These are phyloP conservation scores for Eimeria necatrix DNA, from an alignment of 169 alveolate genomes.

Conservation along the genomic window DNA sequence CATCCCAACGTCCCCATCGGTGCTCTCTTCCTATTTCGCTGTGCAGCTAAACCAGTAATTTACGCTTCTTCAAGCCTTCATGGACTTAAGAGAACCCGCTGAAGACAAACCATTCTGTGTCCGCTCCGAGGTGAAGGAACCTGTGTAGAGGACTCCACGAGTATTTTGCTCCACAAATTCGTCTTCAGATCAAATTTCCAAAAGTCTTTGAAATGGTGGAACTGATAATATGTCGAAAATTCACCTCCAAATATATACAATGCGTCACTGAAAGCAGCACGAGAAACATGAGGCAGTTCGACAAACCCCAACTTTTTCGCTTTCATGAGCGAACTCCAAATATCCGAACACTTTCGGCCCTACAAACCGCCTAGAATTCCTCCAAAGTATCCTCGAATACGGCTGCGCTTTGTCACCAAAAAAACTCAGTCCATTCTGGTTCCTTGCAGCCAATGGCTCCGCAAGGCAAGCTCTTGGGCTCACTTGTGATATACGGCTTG, in stretches of 20 bases:
- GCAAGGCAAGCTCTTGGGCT: neutral
- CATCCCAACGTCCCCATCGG: neutral
- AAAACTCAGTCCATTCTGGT: neutral
- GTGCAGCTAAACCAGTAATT: no score
- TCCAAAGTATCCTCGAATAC: neutral
- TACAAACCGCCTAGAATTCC: no score
- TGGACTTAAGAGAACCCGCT: no score
- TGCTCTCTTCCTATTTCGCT: no score
- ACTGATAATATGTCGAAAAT: constrained; percentile 91
- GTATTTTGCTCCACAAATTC: constrained; percentile 87
- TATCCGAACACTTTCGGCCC: no score
- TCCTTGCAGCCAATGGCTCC: neutral
- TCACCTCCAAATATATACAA: constrained; percentile 95
- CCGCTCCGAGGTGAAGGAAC: constrained; percentile 95
- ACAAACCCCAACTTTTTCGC: no score
- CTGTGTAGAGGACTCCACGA: constrained; percentile 87
- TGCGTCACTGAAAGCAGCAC: constrained; percentile 84
- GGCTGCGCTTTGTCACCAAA: neutral
- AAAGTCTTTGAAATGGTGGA: constrained; percentile 93
- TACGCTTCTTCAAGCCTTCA: no score
- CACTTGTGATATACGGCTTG: constrained; percentile 92
- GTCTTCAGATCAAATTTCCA: constrained; percentile 88
- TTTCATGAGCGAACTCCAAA: no score
- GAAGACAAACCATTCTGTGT: constrained; percentile 90
- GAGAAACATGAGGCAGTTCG: no score